Conservation (phyloP, 768 basidiomycete genomes). For the Lactifluus hygrophoroides region DNA sequence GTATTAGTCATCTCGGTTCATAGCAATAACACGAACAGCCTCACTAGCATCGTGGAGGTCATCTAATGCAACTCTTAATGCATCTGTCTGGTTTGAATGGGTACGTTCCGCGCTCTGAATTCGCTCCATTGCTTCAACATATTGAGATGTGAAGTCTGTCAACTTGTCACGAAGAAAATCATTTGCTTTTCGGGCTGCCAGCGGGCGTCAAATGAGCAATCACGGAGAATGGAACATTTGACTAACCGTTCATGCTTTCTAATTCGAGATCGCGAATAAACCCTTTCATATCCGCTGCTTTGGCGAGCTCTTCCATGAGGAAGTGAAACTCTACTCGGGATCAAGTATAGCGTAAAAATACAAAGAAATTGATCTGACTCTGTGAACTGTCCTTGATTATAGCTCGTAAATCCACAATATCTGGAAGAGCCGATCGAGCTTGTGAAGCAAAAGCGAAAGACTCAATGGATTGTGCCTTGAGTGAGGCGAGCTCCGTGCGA, state of each 20-base stretch:
- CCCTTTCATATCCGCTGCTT: slow-evolving; percentile 6
- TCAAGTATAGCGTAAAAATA: not conserved
- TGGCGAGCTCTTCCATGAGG: slow-evolving; percentile 11
- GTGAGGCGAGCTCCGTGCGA: slow-evolving; percentile 3
- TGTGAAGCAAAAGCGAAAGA: slow-evolving; percentile 16
- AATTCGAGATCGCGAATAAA: slow-evolving; percentile 12
- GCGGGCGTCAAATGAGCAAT: not conserved
- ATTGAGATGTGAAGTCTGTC: slow-evolving; percentile 19
- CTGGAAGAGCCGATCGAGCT: slow-evolving; percentile 13
- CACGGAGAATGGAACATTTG: not conserved
- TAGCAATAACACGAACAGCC: not conserved
- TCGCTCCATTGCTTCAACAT: slow-evolving; percentile 15
- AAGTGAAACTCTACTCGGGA: slow-evolving; percentile 5
- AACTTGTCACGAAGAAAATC: slow-evolving; percentile 20
- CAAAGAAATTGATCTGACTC: slow-evolving; percentile 2
- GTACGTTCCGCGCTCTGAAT: slow-evolving; percentile 3
- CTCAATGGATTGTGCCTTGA: slow-evolving; percentile 18
- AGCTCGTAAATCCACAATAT: slow-evolving; percentile 9
- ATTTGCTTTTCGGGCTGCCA: slow-evolving; percentile 18
- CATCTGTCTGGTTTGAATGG: slow-evolving; percentile 6
- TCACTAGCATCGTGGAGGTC: slow-evolving; percentile 16
- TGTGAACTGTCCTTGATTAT: slow-evolving; percentile 9
- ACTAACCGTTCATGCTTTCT: slow-evolving; percentile 14
- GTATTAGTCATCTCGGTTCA: not conserved
- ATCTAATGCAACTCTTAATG: slow-evolving; percentile 5